These are phyloP conservation scores for Diaporthe sp. DNA, from an alignment of 2,329 filamentous ascomycete species.

Conservation along the genomic window DNA sequence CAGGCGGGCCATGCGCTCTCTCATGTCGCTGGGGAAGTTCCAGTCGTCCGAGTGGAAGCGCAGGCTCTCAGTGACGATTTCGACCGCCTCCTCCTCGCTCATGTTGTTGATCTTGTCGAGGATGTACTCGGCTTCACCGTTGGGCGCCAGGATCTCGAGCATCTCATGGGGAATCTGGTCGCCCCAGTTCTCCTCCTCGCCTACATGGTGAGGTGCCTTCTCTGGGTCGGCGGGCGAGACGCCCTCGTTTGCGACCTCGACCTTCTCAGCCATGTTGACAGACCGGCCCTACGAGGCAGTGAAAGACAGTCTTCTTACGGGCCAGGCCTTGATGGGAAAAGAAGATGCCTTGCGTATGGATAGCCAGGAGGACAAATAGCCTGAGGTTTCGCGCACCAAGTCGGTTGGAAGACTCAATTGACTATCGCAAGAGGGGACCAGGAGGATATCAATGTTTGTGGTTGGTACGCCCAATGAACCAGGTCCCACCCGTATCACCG, in stretches of 20 bases:
- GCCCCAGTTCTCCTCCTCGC: slow-evolving; percentile 45
- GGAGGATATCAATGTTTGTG: slow-evolving; percentile 15
- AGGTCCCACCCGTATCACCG: slow-evolving; percentile 35
- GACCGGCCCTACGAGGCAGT: neutral
- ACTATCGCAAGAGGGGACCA: slow-evolving; percentile 1
- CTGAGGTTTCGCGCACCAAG: too few relatives aligned
- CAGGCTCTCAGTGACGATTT: slow-evolving; percentile 55
- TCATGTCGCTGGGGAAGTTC: slow-evolving; percentile 60
- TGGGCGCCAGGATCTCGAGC: slow-evolving; percentile 58
- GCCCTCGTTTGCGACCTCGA: slow-evolving; percentile 27
- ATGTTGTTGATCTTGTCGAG: slow-evolving; percentile 58
- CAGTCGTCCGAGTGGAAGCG: slow-evolving; percentile 59
- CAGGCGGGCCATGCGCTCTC: slow-evolving; percentile 56
- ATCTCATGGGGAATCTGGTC: slow-evolving; percentile 57
- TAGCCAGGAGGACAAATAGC: too few relatives aligned
- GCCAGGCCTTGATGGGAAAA: neutral
- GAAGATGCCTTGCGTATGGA: neutral
- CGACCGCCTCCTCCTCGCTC: slow-evolving; percentile 58
- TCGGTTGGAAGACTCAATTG: neutral
- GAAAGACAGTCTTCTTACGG: too few relatives aligned
- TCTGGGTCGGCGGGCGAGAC: slow-evolving; percentile 46
- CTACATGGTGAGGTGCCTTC: slow-evolving; percentile 45
- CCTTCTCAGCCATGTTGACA: slow-evolving; percentile 32
- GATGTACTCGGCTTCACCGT: slow-evolving; percentile 59
- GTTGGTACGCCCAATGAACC: slow-evolving; percentile 1